Percentiles rank a stretch among this genome's conserved stretches.
Conservation (phyloP, 257 asterid species). For the Fraxinus cuspidata region DNA sequence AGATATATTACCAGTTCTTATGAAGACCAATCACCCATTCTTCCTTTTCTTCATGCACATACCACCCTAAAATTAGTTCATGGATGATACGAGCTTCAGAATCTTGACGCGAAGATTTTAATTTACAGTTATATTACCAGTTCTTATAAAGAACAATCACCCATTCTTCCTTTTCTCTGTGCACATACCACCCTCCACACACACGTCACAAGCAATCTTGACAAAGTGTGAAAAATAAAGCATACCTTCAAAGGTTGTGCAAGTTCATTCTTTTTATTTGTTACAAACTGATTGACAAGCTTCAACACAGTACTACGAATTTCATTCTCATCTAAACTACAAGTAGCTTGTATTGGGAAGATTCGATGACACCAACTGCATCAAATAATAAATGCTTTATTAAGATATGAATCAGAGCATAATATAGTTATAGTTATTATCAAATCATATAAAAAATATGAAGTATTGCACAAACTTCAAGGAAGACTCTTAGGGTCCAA, state of each 20-base stretch:
- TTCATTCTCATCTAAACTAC: conserved; percentile 43
- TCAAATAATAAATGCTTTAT: conserved; percentile 12
- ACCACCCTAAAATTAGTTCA: background rate
- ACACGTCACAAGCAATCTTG: background rate
- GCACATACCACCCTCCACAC: background rate
- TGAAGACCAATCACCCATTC: background rate
- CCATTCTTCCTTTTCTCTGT: background rate
- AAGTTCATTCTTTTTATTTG: conserved; percentile 27
- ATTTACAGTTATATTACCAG: background rate
- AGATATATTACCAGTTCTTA: background rate
- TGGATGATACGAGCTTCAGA: background rate
- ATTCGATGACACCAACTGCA: conserved; percentile 59
- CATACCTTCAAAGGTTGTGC: conserved; percentile 43
- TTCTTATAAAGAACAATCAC: background rate
- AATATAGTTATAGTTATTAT: background rate
- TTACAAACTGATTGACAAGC: conserved; percentile 41
- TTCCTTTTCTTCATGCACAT: background rate
- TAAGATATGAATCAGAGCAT: background rate
- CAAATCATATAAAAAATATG: no score
- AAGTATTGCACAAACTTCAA: background rate
- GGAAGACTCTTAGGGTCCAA: background rate
- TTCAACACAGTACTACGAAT: conserved; percentile 31
- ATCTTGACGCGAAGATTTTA: background rate
- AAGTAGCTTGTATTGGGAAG: conserved; percentile 52
- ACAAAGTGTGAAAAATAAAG: background rate